phyloP scores from a whole-genome alignment of 306 rosid species.

The Quercus agrifolia region DNA sequence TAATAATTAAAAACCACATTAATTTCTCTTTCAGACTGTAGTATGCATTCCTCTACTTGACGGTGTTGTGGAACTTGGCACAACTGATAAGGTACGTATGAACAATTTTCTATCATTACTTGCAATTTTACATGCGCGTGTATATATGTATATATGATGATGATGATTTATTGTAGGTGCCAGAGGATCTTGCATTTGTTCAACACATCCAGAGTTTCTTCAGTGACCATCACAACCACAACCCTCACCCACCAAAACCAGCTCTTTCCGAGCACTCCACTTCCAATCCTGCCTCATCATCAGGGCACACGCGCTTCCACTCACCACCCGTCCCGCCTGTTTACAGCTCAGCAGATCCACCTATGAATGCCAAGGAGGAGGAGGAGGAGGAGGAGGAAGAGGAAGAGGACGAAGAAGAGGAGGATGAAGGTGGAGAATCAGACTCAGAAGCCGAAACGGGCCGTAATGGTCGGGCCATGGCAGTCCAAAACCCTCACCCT shows the following conservation, averaged over 20 bases:
- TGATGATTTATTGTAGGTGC: conserved; percentile 40
- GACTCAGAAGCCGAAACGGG: conserved; percentile 55
- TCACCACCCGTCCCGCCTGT: conserved; percentile 31
- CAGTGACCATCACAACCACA: conserved; percentile 34
- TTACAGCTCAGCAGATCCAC: conserved; percentile 31
- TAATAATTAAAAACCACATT: background rate
- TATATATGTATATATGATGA: background rate
- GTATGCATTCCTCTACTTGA: conserved; percentile 85
- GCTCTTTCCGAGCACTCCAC: conserved; percentile 89
- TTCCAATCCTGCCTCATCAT: conserved; percentile 69
- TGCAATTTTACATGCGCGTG: no score
- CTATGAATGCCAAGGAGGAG: conserved; percentile 30
- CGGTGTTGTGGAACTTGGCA: conserved; percentile 93
- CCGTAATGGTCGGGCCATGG: background rate
- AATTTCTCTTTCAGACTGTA: conserved; percentile 54
- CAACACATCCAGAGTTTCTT: conserved; percentile 76
- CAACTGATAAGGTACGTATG: conserved; percentile 57
- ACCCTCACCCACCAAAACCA: conserved; percentile 60
- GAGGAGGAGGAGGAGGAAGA: conserved; percentile 33
- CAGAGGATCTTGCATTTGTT: conserved; percentile 62
- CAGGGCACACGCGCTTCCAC: conserved; percentile 36
- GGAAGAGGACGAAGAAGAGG: conserved; percentile 36
- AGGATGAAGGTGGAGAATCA: conserved; percentile 16
- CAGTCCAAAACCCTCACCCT: background rate
- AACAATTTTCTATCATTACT: background rate